These are phyloP conservation scores for Endoconidiophora laricicola DNA, from an alignment of 2,329 filamentous ascomycete species.

Conservation along the genomic window DNA sequence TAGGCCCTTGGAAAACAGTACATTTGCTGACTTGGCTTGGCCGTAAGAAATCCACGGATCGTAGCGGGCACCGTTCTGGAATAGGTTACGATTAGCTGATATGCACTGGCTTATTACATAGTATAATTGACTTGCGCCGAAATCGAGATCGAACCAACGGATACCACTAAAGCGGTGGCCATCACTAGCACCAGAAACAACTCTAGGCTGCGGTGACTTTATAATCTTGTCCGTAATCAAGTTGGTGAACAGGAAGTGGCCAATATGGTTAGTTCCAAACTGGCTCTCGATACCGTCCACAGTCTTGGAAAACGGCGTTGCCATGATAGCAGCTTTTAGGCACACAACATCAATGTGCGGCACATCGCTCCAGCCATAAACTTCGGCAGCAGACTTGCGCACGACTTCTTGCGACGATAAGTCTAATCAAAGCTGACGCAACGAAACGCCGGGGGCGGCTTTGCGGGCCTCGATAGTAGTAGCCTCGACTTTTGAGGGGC, in stretches of 20 bases:
- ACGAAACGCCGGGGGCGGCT: background rate
- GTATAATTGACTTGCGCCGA: constrained; percentile 11
- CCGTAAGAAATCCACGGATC: constrained; percentile 16
- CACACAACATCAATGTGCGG: constrained; percentile 23
- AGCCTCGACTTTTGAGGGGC: background rate
- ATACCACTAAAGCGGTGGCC: constrained; percentile 19
- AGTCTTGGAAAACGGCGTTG: constrained; percentile 18
- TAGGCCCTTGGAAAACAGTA: constrained; percentile 15
- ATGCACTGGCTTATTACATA: background rate
- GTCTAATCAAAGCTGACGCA: constrained; percentile 18
- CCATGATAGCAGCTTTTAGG: constrained; percentile 27
- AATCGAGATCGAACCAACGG: constrained; percentile 21
- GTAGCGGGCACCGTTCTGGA: constrained; percentile 9
- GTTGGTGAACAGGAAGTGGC: constrained; percentile 30
- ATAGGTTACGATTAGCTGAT: background rate
- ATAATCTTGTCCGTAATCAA: constrained; percentile 18
- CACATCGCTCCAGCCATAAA: constrained; percentile 15
- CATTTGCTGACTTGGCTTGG: constrained; percentile 19
- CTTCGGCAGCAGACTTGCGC: constrained; percentile 22
- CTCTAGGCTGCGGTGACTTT: constrained; percentile 14
- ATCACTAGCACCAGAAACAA: constrained; percentile 26
- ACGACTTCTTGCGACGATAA: constrained; percentile 23
- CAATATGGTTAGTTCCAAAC: constrained; percentile 29
- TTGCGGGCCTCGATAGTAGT: constrained; percentile 12
- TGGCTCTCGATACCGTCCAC: constrained; percentile 28